Evolutionary conservation across 306 rosid species (phyloP), one percentile per base, ranked within the genome.

Genomic region (Vicia sativa): DNA sequence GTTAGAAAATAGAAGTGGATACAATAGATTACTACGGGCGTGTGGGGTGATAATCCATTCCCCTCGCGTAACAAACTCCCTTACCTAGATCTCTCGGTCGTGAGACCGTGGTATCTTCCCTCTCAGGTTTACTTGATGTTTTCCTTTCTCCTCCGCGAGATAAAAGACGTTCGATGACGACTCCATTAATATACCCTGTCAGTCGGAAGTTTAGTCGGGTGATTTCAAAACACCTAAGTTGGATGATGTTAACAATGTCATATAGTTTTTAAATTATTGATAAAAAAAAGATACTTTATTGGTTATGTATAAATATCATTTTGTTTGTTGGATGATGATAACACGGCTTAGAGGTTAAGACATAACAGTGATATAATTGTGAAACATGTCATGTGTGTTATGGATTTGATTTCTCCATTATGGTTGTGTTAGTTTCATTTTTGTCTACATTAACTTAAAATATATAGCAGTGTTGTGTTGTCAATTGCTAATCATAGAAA

Each of bases 211-310:
- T n/a, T n/a, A n/a, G n/a, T n/a, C n/a, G n/a, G n/a, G n/a, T n/a
- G n/a, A n/a, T n/a, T n/a, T n/a, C n/a, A n/a, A 64, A 71, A 62
- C 26, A 65, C 25, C 48, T 34, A 21, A 50, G 67, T 67, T 82
- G 79, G 74, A 43, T 75, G 79, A 78, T 74, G 54, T 57, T 68
- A 83, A 75, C 79, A n/a, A n/a, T n/a, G n/a, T n/a, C n/a, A n/a
- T n/a, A n/a, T 67, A 5, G 13, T 25, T 26, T 61, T 46, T 23
- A 14, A 38, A 72, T 11, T 72, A 44, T 50, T 67, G 43, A 67
- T 25, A 39, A 14, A 66, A 29, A n/a, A 50, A 66, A 16, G 43
- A 66, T 26, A 60, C 41, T 48, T 18, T 37, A 29, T 76, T 49
- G 78, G 80, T 28, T 71, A 45, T 65, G 57, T 11, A 15, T 9